Percentiles rank a stretch among this genome's conserved stretches.
Evolutionary conservation across 352 stramenopile genomes (phyloP).

Genomic region (Phytophthora rubi): DNA sequence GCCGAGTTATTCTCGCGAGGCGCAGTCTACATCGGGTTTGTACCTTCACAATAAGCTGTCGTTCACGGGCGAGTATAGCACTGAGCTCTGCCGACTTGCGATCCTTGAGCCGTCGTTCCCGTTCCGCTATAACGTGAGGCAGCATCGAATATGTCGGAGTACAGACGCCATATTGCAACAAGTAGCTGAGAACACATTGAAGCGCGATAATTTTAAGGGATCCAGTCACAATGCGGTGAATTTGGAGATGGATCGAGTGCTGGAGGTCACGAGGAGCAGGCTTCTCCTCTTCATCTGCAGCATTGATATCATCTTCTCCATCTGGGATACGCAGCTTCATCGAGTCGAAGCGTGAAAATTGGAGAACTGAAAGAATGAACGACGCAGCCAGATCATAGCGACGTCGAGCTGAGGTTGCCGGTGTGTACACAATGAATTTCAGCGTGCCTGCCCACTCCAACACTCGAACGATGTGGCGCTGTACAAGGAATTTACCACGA

Average conservation of each 20-base stretch:
- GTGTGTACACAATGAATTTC: constrained; percentile 49
- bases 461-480: constrained; percentile 35
- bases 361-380: constrained; percentile 51
- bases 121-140: constrained; percentile 41
- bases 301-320: constrained; percentile 1
- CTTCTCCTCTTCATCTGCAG: background rate
- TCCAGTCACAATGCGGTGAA: constrained; percentile 27
- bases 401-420: constrained; percentile 30
- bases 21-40: constrained; percentile 45
- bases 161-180: constrained; percentile 35
- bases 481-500: background rate
- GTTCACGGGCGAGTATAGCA: constrained; percentile 17
- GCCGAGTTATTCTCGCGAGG: constrained; percentile 40
- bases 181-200: constrained; percentile 46
- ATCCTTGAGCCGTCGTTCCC: constrained; percentile 7
- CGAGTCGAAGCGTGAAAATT: constrained; percentile 36
- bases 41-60: constrained; percentile 33
- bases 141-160: constrained; percentile 49
- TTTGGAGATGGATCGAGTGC: constrained; percentile 1
- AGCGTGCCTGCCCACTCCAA: constrained; percentile 42
- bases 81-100: background rate
- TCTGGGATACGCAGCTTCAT: constrained; percentile 13
- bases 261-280: background rate
- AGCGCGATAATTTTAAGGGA: constrained; percentile 29
- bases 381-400: constrained; percentile 47